These are phyloP conservation scores for Phytophthora ramorum DNA, from an alignment of 352 stramenopile genomes.

Conservation along the genomic window DNA sequence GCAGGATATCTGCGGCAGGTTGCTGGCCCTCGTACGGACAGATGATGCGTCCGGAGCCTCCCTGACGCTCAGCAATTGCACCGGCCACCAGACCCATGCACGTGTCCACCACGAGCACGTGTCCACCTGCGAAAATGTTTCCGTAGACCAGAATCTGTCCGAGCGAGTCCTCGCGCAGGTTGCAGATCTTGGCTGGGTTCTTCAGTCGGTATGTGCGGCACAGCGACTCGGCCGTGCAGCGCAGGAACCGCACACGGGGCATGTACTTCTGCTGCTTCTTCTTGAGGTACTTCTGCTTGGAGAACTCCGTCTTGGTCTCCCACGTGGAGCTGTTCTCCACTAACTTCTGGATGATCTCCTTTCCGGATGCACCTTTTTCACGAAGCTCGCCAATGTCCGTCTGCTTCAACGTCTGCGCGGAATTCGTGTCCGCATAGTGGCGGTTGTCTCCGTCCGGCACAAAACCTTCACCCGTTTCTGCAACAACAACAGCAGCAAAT, in stretches of 20 bases:
- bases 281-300: conserved; percentile 97
- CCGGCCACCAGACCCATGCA: conserved; percentile 93
- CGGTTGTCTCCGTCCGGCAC: conserved; percentile 81
- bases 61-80: conserved; percentile 86
- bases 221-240: conserved; percentile 90
- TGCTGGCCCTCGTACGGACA: conserved; percentile 81
- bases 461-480: conserved; percentile 84
- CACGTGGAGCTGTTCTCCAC: conserved; percentile 96
- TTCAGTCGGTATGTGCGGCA: conserved; percentile 91
- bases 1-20: conserved; percentile 74
- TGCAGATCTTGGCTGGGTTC: conserved; percentile 91
- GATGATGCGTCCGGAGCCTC: conserved; percentile 74
- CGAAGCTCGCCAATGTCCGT: conserved; percentile 72
- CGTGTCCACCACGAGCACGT: conserved; percentile 94
- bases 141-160: conserved; percentile 93
- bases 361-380: conserved; percentile 70
- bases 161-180: conserved; percentile 93
- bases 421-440: conserved; percentile 88
- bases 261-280: conserved; percentile 96
- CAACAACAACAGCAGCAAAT: neutral
- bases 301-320: conserved; percentile 95
- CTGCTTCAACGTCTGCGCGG: conserved; percentile 79
- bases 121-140: conserved; percentile 91
- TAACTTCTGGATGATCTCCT: conserved; percentile 93
- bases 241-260: conserved; percentile 82